Percentiles rank a stretch among this genome's conserved stretches.
These are phyloP conservation scores for Letharia lupina DNA, from an alignment of 495 filamentous ascomycete genomes.

Conservation along the genomic window DNA sequence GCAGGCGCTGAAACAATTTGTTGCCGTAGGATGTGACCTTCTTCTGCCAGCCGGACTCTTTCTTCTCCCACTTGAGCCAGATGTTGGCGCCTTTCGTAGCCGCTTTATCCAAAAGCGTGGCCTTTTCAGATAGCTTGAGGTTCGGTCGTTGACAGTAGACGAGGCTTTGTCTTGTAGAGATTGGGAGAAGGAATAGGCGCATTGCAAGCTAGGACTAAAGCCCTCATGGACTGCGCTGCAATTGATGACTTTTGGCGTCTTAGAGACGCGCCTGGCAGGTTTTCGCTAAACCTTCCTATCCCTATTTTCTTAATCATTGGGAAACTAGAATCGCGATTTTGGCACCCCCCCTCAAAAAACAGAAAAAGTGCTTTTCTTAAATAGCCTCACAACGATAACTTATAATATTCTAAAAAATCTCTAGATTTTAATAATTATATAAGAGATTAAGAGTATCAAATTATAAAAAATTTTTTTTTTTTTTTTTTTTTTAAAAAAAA, in stretches of 20 bases:
- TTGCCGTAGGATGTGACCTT: slow-evolving; percentile 80
- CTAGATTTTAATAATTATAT: too few species aligned
- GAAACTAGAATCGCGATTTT: too few species aligned
- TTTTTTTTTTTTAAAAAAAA: too few species aligned
- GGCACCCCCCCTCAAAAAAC: too few species aligned
- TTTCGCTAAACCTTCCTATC: background rate
- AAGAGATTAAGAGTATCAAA: too few species aligned
- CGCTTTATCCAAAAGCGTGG: slow-evolving; percentile 52
- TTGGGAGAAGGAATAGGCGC: slow-evolving; percentile 91
- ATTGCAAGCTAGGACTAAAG: slow-evolving; percentile 41
- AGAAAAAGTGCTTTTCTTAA: too few species aligned
- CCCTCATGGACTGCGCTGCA: background rate
- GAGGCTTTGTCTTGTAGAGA: slow-evolving; percentile 83
- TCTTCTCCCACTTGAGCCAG: slow-evolving; percentile 83
- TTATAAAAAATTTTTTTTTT: too few species aligned
- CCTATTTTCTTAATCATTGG: too few species aligned
- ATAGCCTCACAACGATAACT: too few species aligned
- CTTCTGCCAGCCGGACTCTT: slow-evolving; percentile 79
- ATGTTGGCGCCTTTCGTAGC: slow-evolving; percentile 59
- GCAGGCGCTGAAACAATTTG: slow-evolving; percentile 71
- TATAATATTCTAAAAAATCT: too few species aligned
- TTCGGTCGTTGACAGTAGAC: slow-evolving; percentile 80
- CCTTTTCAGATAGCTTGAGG: slow-evolving; percentile 38
- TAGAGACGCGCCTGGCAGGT: background rate
- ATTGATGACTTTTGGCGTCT: background rate